Conservation (phyloP, 2,329 filamentous ascomycete species). For the Hymenoscyphus fructigenus region DNA sequence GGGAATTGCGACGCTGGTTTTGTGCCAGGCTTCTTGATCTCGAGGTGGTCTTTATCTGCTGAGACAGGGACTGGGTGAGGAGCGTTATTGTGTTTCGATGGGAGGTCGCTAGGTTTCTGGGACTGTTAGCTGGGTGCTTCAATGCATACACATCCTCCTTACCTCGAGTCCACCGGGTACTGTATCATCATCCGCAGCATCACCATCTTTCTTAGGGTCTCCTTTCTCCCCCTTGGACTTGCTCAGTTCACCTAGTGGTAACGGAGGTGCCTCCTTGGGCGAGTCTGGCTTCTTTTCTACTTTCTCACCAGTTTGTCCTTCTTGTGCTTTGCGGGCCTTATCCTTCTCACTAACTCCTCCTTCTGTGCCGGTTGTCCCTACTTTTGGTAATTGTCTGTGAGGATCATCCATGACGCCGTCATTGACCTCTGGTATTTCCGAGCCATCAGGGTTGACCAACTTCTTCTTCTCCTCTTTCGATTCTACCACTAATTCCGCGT, state of each 20-base stretch:
- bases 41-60: conserved; percentile 63
- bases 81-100: conserved; percentile 73
- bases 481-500: conserved; percentile 36
- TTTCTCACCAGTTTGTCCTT: conserved; percentile 64
- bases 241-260: conserved; percentile 78
- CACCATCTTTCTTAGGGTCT: conserved; percentile 34
- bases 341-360: conserved; percentile 87
- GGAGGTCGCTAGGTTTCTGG: conserved; percentile 80
- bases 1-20: conserved; percentile 37
- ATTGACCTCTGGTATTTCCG: conserved; percentile 61
- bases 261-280: conserved; percentile 80
- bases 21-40: conserved; percentile 46
- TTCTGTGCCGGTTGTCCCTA: conserved; percentile 84
- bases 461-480: conserved; percentile 52
- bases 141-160: conserved; percentile 26
- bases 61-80: conserved; percentile 68
- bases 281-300: conserved; percentile 73
- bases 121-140: conserved; percentile 24
- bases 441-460: conserved; percentile 53
- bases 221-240: conserved; percentile 47
- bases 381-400: conserved; percentile 69
- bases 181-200: conserved; percentile 37
- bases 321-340: conserved; percentile 69
- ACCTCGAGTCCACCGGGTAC: conserved; percentile 57
- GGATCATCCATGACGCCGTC: conserved; percentile 95